A percentile compares a stretch with the other conserved stretches of the same genome.
Evolutionary conservation across 345 rosid genomes (phyloP).

Genomic region (Arabidopsis thaliana): TAIR10.1 NC_003075.7:15750501-15751000

Average conservation of each 20-base stretch:
- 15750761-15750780: not conserved
- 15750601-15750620: constrained; percentile 17
- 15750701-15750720: constrained; percentile 8
- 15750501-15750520: constrained; percentile 18
- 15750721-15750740: constrained; percentile 5
- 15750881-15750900: too few relatives aligned
- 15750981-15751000: too few relatives aligned
- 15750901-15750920: too few relatives aligned
- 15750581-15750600: constrained; percentile 27
- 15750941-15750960: too few relatives aligned
- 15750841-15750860: not conserved
- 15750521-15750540: constrained; percentile 16
- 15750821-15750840: constrained; percentile 1
- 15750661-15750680: not conserved
- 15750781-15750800: not conserved
- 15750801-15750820: constrained; percentile 12
- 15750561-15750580: constrained; percentile 29
- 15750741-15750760: constrained; percentile 6
- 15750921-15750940: too few relatives aligned
- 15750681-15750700: constrained; percentile 21
- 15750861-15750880: too few relatives aligned
- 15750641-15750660: not conserved
- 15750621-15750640: constrained; percentile 31
- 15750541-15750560: constrained; percentile 22
- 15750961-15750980: too few relatives aligned